Percentiles rank a stretch among this genome's conserved stretches.
phyloP scores from a whole-genome alignment of 2,329 filamentous ascomycete genomes.

The Trichoderma guizhouense region DNA sequence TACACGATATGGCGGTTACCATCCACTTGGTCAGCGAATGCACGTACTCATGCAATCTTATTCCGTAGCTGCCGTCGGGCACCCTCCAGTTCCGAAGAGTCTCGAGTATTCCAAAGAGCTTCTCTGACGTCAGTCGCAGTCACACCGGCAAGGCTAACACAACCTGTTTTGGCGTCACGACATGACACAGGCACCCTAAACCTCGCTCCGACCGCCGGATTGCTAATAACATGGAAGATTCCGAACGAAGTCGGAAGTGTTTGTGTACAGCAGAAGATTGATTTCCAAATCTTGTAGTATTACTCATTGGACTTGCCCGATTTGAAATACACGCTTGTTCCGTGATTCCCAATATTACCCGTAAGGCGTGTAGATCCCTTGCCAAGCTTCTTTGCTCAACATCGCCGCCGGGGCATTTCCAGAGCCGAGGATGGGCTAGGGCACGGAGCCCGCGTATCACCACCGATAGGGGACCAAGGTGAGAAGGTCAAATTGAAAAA shows the following conservation, averaged over 20 bases:
- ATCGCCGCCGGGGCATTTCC: neutral
- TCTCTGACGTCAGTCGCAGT: slow-evolving; percentile 8
- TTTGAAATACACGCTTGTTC: neutral
- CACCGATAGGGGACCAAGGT: neutral
- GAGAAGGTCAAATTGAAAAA: neutral
- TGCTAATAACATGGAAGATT: neutral
- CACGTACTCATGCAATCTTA: slow-evolving; percentile 6
- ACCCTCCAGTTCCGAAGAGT: neutral
- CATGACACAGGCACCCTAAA: neutral
- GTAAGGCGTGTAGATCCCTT: neutral
- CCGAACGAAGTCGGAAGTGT: too few relatives aligned
- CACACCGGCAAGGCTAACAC: neutral
- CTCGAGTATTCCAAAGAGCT: neutral
- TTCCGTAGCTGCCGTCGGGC: slow-evolving; percentile 1
- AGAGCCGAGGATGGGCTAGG: neutral
- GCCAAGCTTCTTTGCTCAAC: neutral
- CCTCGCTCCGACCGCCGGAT: neutral
- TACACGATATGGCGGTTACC: neutral
- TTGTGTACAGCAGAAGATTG: neutral
- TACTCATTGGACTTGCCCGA: neutral
- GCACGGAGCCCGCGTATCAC: neutral
- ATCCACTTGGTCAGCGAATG: neutral
- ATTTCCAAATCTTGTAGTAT: neutral
- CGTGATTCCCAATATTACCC: neutral
- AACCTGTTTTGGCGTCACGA: neutral